Base-by-base conservation (phyloP, 2,329 filamentous ascomycete species). In the Akanthomyces uredinophilus region DNA sequence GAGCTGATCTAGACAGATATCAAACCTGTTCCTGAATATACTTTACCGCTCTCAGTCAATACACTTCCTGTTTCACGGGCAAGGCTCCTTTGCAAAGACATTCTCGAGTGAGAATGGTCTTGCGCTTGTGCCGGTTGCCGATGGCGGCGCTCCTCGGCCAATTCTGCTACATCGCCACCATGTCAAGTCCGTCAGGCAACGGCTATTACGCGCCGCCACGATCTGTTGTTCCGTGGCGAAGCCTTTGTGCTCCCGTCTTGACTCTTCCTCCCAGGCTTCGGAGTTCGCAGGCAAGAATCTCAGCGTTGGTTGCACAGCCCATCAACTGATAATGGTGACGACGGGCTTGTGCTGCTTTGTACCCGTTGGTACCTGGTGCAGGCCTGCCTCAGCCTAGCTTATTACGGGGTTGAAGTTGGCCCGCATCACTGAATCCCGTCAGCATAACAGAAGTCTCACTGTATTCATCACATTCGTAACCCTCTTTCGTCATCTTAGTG, bases 321-420 rank as follows among this genome's bases (percentile, higher is more conserved):
- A 39, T 39, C 55, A 37, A 24, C 20, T 35, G 7, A 35, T 35
- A 3, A 11, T 5, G 14, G 6, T 1, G 13, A 41, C 44, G 32
- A 43, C 55, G 39, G 39, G 44, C 29, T 32, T 58, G n/a, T 20
- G 24, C 18, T 6, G 29, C 41, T n/a, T 16, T 58, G 55, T 58
- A 58, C 55, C n/a, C 50, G 22, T 20, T 10, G 44, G 55, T 58
- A 58, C 55, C 55, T 50, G 32, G n/a, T n/a, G n/a, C n/a, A n/a
- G n/a, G 14, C 53, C 20, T 13, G 20, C 3, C n/a, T 22, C 11
- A 55, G 11, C n/a, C 24, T 46, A 39, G 54, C 53, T 49, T 35
- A 58, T 49, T 35, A 58, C 53, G 32, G 55, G 46, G 22, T 41
- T 58, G n/a, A 7, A 44, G 49, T n/a, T 49, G 29, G 29, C 14